Base-by-base conservation (phyloP, 441 rosid genomes). In the Syzygium syzygioides region DNA sequence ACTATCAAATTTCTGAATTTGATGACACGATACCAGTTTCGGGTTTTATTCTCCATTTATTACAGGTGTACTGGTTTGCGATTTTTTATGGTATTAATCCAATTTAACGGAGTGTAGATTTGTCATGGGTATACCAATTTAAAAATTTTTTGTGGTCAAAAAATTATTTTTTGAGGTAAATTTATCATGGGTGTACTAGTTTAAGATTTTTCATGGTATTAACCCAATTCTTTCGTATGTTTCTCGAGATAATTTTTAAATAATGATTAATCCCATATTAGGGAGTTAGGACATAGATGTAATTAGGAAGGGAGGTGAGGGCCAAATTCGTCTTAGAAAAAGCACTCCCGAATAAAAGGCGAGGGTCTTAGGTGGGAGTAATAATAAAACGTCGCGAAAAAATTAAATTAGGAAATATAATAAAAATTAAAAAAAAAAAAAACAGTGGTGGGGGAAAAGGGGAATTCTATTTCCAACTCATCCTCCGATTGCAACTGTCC, bases 401-500 rank as follows among this genome's bases (percentile, higher is more conserved):
- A 76, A 6, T 76, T 23, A 37, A 57, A 19, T 68, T 10, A 37
- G 4, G 20, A 64, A 57, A 30, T 2, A 17, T 19, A 34, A 34
- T 45, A 7, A 45, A 7, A 7, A 45, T 45, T 45, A 1, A 37
- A 1, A 18, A 37, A 71, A 71, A 23, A 48, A 37, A 41, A 83
- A 90, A 71, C 32, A 48, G 15, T 23, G 18, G 59, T 32, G 18
- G 17, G 23, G 18, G 17, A 14, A 25, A 32, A 17, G n/a, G 56
- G 19, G 19, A 64, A 54, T 30, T 32, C 17, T 9, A 2, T 54
- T 66, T 90, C 93, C 93, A 91, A 76, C 93, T 89, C 92, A 89
- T 93, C 92, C 55, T 87, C 90, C 8, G 89, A 54, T 86, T 71
- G 89, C 90, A 88, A 89, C 89, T 87, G 89, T 90, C 85, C 85